Percentiles rank a stretch among this genome's conserved stretches.
Evolutionary conservation across 1,284 basidiomycete genomes (phyloP).

Genomic region (Leccinum cinnamomeum): DNA sequence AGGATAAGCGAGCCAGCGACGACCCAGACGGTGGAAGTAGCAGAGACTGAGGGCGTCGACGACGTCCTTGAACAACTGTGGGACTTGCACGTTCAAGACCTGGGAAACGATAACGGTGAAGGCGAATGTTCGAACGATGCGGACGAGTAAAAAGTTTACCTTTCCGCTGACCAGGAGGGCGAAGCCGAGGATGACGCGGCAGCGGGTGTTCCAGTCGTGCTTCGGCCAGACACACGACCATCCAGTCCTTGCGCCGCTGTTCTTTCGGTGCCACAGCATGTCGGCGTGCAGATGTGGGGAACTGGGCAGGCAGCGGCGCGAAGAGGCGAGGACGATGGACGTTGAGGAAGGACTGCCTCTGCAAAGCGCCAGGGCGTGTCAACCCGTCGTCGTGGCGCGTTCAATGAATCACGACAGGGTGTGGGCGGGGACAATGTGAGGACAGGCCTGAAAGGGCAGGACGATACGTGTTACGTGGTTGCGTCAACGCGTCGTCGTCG

Average conservation of each 20-base stretch:
- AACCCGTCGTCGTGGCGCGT: no score
- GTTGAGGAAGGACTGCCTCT: neutral
- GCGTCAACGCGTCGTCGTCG: no score
- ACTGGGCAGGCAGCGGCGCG: neutral
- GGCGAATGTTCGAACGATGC: neutral
- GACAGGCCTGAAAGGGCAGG: no score
- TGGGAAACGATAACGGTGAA: constrained; percentile 28
- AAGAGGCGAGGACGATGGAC: constrained; percentile 1
- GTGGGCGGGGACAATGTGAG: no score
- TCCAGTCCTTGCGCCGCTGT: constrained; percentile 69
- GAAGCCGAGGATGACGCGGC: constrained; percentile 84
- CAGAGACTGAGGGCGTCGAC: constrained; percentile 85
- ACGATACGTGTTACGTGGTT: no score
- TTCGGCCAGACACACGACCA: constrained; percentile 73
- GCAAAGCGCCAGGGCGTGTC: constrained; percentile 2
- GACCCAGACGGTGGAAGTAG: constrained; percentile 84
- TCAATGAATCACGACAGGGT: no score
- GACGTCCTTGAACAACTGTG: constrained; percentile 91
- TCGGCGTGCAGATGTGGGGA: constrained; percentile 20
- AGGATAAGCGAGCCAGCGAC: constrained; percentile 87
- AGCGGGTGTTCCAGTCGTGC: constrained; percentile 71
- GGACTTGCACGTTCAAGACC: constrained; percentile 96
- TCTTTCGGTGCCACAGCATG: constrained; percentile 37
- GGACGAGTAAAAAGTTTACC: constrained; percentile 45
- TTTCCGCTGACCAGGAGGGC: constrained; percentile 84